Evolutionary conservation across 2,329 filamentous ascomycete genomes (phyloP), one percentile per base, ranked within the genome.

Genomic region (Colletotrichum australisinense): DNA sequence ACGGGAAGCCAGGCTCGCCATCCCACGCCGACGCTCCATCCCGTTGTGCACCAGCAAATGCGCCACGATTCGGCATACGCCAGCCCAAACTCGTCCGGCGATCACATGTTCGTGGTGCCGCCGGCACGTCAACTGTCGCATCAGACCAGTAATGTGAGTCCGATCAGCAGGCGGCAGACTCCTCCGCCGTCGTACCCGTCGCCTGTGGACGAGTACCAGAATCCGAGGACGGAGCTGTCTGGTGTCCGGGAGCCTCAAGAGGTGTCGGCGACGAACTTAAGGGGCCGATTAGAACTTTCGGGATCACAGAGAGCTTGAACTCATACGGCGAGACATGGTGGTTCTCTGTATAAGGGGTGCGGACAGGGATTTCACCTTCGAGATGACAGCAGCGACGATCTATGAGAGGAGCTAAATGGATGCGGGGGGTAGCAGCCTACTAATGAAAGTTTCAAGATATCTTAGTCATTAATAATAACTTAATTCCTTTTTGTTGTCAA

Each of bases 131-230:
- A 63, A 22, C 30, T 63, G 24, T 63, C 57, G 24, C 69, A 58
- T 30, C 65, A 71, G 32, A 35, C 53, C 30, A 68, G 57, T 32
- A 65, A 72, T 28, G n/a, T 63, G 42, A 73, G 71, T 52, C 67
- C 62, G 7, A 14, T 65, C n/a, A 71, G 62, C 56, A 57, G 71
- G n/a, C 62, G 49, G n/a, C 56, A 67, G 28, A 66, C 71, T 49
- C 71, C 62, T 19, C 62, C 71, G 32, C 68, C 68, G 14, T 73
- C 71, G 30, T 74, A 74, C 19, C 46, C 57, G 30, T 72, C 60
- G 12, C 67, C 42, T 55, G 22, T 71, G 46, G 55, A 57, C 32
- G 71, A 73, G 30, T 22, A 63, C 19, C 35, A 16, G 24, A 28
- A 46, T 24, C 62, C 68, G 46, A 72, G 56, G 57, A 67, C 62